These are phyloP conservation scores for Scedosporium boydii DNA, from an alignment of 2,329 filamentous ascomycete genomes.

Conservation along the genomic window DNA sequence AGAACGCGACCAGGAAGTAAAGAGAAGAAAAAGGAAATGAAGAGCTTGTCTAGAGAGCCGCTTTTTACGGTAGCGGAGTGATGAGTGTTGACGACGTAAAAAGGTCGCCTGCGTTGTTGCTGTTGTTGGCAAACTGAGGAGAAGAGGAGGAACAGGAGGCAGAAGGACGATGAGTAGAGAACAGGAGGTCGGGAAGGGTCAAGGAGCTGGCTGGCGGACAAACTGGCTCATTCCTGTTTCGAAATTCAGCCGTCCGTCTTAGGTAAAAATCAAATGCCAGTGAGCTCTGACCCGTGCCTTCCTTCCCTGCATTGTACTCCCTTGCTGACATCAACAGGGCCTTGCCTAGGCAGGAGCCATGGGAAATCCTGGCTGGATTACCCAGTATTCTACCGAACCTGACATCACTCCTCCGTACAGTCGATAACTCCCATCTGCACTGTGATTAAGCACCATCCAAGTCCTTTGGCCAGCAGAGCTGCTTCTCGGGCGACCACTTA, in stretches of 20 bases:
- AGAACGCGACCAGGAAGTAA: background rate
- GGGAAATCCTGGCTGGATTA: background rate
- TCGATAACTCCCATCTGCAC: background rate
- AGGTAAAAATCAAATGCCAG: background rate
- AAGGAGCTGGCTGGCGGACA: background rate
- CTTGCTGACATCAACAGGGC: background rate
- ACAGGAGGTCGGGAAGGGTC: background rate
- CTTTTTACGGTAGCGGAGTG: background rate
- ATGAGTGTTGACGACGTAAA: background rate
- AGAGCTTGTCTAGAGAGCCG: background rate
- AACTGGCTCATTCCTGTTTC: conserved; percentile 5
- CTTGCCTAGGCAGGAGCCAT: background rate
- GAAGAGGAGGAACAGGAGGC: background rate
- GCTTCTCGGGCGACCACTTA: background rate
- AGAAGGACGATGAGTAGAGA: background rate
- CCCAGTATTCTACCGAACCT: conserved; percentile 2
- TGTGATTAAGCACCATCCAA: background rate
- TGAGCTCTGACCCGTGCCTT: background rate
- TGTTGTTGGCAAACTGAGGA: background rate
- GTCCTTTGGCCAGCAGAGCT: conserved; percentile 1
- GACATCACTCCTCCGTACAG: conserved; percentile 2
- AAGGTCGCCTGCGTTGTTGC: background rate
- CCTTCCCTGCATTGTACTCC: background rate
- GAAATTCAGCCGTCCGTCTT: conserved; percentile 6
- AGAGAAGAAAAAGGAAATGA: background rate